Percentiles rank a stretch among this genome's conserved stretches.
Conservation (phyloP, 2,329 filamentous ascomycete species). For the Colletotrichum endophyticum region DNA sequence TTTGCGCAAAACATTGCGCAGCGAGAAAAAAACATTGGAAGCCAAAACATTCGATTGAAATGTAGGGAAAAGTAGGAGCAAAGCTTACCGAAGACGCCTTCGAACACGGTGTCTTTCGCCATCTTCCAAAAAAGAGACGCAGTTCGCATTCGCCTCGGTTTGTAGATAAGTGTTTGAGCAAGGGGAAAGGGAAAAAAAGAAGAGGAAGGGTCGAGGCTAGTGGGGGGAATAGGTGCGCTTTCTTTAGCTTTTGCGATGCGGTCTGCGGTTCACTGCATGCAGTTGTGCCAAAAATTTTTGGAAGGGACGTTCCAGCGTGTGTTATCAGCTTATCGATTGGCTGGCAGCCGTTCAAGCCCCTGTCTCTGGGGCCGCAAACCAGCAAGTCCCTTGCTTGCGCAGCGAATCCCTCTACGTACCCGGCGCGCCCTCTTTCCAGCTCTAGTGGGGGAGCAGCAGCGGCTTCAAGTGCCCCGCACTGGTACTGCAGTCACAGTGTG, state of each 20-base stretch:
- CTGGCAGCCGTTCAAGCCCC: not conserved
- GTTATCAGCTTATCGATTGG: conserved; percentile 22
- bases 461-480: conserved; percentile 6
- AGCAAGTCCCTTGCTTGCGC: conserved; percentile 10
- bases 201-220: not conserved
- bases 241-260: conserved; percentile 17
- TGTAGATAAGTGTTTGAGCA: not conserved
- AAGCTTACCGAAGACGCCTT: conserved; percentile 63
- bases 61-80: not conserved
- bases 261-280: conserved; percentile 13
- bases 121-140: conserved; percentile 46
- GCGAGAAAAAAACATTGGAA: not conserved
- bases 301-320: conserved; percentile 4
- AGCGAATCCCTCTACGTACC: not conserved
- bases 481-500: not conserved
- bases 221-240: not conserved
- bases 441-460: conserved; percentile 1
- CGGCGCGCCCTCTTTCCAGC: not conserved
- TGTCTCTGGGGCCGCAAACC: not conserved
- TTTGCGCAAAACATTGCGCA: not conserved
- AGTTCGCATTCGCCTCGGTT: conserved; percentile 33
- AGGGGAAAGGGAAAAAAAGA: not conserved
- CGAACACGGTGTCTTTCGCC: conserved; percentile 57
- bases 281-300: conserved; percentile 15
- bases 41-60: conserved; percentile 1